A percentile compares a stretch with the other conserved stretches of the same genome.
phyloP scores from a whole-genome alignment of 2,329 filamentous ascomycete species.

The Ascomycota sp. region DNA sequence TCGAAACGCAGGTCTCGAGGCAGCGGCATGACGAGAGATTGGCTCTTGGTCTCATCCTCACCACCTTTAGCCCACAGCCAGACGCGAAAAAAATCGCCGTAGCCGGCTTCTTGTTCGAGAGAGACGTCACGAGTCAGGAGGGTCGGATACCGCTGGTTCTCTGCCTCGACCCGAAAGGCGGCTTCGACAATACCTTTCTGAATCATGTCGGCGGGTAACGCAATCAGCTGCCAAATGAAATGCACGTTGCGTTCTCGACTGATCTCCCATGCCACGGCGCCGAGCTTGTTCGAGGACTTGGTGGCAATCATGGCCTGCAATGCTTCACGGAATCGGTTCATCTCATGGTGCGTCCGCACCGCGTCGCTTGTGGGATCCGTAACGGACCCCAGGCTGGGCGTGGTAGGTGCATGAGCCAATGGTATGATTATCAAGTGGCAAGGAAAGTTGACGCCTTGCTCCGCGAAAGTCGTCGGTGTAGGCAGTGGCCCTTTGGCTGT shows the following conservation, averaged over 20 bases:
- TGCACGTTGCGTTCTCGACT: constrained; percentile 64
- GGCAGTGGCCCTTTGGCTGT: constrained; percentile 80
- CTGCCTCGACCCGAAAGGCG: constrained; percentile 70
- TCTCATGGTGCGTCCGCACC: constrained; percentile 47
- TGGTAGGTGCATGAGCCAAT: constrained; percentile 55
- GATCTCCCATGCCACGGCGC: constrained; percentile 81
- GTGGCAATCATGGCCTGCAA: constrained; percentile 59
- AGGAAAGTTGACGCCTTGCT: constrained; percentile 48
- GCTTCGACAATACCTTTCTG: constrained; percentile 58
- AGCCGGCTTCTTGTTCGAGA: constrained; percentile 23
- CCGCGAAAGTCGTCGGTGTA: constrained; percentile 40
- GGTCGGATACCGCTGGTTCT: constrained; percentile 39
- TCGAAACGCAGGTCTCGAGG: constrained; percentile 57
- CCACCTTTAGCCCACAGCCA: constrained; percentile 51
- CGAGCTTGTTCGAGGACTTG: constrained; percentile 35
- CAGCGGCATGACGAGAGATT: constrained; percentile 50
- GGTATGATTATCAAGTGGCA: constrained; percentile 83
- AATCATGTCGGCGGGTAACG: constrained; percentile 46
- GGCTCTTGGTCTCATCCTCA: constrained; percentile 32
- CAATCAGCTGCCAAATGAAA: constrained; percentile 81
- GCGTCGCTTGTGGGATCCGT: constrained; percentile 28
- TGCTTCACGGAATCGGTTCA: constrained; percentile 56
- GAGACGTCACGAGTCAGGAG: constrained; percentile 26
- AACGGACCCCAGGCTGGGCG: constrained; percentile 39
- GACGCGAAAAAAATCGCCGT: constrained; percentile 53